Evolutionary conservation across 2,329 filamentous ascomycete genomes (phyloP).

Genomic region (Colletotrichum noveboracense): DNA sequence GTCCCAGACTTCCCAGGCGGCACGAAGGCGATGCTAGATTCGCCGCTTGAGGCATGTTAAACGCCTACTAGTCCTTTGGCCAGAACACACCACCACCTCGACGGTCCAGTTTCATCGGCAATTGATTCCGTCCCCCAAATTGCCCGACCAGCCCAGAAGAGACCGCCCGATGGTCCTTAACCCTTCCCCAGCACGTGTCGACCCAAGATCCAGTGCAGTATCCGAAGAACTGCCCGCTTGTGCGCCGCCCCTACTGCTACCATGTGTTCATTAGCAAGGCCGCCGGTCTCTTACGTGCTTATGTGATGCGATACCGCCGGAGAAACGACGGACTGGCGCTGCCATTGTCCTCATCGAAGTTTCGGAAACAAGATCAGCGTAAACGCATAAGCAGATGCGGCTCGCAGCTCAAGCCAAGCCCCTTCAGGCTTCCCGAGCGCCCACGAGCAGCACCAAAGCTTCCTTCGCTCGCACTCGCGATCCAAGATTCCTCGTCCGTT

Average conservation of each 20-base stretch:
- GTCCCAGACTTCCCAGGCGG: background rate
- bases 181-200: conserved; percentile 5
- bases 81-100: background rate
- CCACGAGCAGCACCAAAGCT: background rate
- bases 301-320: background rate
- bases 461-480: background rate
- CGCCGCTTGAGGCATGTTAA: background rate
- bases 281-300: background rate
- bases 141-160: background rate
- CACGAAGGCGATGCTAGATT: background rate
- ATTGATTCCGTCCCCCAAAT: background rate
- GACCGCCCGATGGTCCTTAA: background rate
- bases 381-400: background rate
- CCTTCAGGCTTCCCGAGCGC: background rate
- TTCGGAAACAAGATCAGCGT: background rate
- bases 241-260: background rate
- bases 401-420: background rate
- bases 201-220: background rate
- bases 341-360: background rate
- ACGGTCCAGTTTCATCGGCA: background rate
- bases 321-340: background rate
- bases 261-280: background rate
- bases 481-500: background rate
- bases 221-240: background rate
- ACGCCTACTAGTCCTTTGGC: background rate